phyloP scores from a whole-genome alignment of 805 yeast species.

The Wickerhamiella domercqiae region DNA sequence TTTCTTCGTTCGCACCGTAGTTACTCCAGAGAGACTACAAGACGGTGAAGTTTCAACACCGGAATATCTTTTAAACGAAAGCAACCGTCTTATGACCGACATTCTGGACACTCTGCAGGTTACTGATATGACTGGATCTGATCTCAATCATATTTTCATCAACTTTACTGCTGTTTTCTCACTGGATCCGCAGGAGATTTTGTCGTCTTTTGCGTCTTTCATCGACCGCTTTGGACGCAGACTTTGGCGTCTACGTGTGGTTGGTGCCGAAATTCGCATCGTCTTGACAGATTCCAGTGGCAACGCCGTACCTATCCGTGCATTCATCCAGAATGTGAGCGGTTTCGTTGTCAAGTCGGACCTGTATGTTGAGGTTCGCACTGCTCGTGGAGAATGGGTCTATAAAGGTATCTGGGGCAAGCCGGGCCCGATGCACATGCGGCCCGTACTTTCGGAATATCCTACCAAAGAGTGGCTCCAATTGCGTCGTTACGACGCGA shows the following conservation, averaged over 20 bases:
- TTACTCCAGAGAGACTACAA: constrained; percentile 87
- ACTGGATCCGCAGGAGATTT: constrained; percentile 88
- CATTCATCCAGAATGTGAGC: constrained; percentile 87
- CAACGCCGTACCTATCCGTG: constrained; percentile 93
- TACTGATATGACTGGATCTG: constrained; percentile 87
- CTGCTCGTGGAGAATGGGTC: constrained; percentile 88
- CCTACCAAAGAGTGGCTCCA: constrained; percentile 97
- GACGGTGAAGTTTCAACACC: constrained; percentile 76
- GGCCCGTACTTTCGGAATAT: constrained; percentile 90
- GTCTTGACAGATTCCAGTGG: constrained; percentile 81
- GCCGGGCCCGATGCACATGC: constrained; percentile 94
- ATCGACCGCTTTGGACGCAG: constrained; percentile 94
- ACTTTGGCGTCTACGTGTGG: constrained; percentile 89
- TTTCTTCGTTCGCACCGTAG: constrained; percentile 92
- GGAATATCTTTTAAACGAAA: constrained; percentile 90
- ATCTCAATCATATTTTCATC: constrained; percentile 91
- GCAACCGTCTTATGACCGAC: constrained; percentile 89
- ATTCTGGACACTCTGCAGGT: constrained; percentile 90
- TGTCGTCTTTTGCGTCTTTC: constrained; percentile 95
- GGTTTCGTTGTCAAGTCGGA: constrained; percentile 96
- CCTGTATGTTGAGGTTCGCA: constrained; percentile 85
- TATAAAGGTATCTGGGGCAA: constrained; percentile 78
- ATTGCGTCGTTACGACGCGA: constrained; percentile 97
- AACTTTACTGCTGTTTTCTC: constrained; percentile 93
- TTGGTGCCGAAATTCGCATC: constrained; percentile 94